Conservation (phyloP, 2,329 filamentous ascomycete genomes). For the Claviceps maximensis region DNA sequence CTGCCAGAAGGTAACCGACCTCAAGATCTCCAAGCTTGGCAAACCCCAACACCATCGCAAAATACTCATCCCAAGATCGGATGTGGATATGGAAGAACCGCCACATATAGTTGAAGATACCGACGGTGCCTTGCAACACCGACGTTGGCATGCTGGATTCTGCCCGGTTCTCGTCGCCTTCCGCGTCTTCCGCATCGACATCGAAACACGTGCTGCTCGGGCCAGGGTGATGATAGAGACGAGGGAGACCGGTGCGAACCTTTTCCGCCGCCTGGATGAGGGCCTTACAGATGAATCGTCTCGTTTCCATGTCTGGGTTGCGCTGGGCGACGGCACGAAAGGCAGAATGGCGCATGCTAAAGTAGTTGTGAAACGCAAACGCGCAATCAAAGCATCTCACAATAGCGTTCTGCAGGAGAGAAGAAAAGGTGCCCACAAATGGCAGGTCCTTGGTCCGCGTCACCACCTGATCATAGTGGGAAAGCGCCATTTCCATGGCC, state of each 20-base stretch:
- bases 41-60: conserved; percentile 56
- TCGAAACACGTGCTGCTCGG: conserved; percentile 2
- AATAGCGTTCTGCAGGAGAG: conserved; percentile 34
- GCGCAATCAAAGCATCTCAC: conserved; percentile 38
- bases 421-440: conserved; percentile 44
- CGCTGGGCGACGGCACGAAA: conserved; percentile 54
- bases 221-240: conserved; percentile 27
- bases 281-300: conserved; percentile 35
- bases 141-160: not conserved
- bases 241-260: conserved; percentile 35
- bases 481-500: conserved; percentile 42
- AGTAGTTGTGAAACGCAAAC: conserved; percentile 47
- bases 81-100: conserved; percentile 45
- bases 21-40: conserved; percentile 47
- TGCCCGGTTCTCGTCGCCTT: conserved; percentile 18
- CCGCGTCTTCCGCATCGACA: conserved; percentile 9
- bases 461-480: conserved; percentile 64
- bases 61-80: conserved; percentile 65
- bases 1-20: conserved; percentile 43
- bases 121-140: conserved; percentile 24
- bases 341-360: conserved; percentile 37
- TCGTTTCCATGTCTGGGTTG: conserved; percentile 43
- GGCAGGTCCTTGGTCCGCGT: conserved; percentile 56
- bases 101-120: conserved; percentile 45
- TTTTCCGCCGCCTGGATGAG: conserved; percentile 39